Evolutionary conservation across 2,329 filamentous ascomycete species (phyloP).

Genomic region (Polychaeton citri): DNA sequence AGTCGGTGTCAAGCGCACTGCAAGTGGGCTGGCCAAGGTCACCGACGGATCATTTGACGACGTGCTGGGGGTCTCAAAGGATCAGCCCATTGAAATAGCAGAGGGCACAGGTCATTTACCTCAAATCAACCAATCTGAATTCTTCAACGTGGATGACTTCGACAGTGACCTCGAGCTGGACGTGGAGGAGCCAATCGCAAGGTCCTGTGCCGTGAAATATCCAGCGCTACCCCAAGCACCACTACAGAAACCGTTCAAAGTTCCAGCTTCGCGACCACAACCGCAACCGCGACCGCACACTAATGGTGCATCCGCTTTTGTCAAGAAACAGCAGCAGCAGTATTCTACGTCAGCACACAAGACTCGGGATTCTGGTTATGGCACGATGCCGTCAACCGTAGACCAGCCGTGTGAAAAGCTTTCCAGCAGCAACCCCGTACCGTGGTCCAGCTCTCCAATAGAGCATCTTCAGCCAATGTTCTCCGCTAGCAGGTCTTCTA

Average conservation of each 20-base stretch:
- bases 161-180: conserved; percentile 72
- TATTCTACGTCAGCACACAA: background rate
- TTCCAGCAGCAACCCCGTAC: conserved; percentile 44
- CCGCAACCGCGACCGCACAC: too few relatives aligned
- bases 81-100: conserved; percentile 8
- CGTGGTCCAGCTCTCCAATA: conserved; percentile 49
- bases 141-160: conserved; percentile 71
- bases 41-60: conserved; percentile 27
- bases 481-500: conserved; percentile 1
- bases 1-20: conserved; percentile 27
- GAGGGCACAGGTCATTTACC: conserved; percentile 1
- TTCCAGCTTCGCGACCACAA: conserved; percentile 8
- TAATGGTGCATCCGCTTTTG: conserved; percentile 5
- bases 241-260: conserved; percentile 10
- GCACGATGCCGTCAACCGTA: conserved; percentile 15
- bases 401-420: conserved; percentile 21
- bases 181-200: conserved; percentile 45
- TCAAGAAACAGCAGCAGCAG: conserved; percentile 2
- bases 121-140: conserved; percentile 29
- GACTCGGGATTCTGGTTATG: conserved; percentile 12
- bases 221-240: conserved; percentile 23
- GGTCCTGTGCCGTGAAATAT: conserved; percentile 25
- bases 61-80: conserved; percentile 27
- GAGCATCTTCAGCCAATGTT: conserved; percentile 23
- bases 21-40: conserved; percentile 33